phyloP scores from a whole-genome alignment of 2,329 filamentous ascomycete genomes.

The Clonostachys sp. region DNA sequence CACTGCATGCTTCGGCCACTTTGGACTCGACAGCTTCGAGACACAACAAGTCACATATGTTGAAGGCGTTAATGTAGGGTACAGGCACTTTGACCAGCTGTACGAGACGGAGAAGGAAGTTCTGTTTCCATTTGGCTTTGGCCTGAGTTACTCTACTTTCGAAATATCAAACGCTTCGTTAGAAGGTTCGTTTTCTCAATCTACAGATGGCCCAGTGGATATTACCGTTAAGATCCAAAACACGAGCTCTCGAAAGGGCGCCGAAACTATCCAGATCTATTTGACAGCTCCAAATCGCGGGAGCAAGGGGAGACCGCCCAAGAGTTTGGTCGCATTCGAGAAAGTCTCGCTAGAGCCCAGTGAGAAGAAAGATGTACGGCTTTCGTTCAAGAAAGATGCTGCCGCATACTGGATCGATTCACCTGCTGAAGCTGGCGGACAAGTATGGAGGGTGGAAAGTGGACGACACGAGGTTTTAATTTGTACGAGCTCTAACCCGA shows the following conservation, averaged over 20 bases:
- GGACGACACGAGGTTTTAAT: too few relatives aligned
- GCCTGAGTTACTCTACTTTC: conserved; percentile 58
- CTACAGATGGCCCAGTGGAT: conserved; percentile 31
- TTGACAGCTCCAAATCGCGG: conserved; percentile 5
- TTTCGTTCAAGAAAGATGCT: too few relatives aligned
- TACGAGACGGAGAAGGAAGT: conserved; percentile 36
- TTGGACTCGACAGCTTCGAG: conserved; percentile 40
- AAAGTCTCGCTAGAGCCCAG: conserved; percentile 11
- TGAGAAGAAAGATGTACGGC: background rate
- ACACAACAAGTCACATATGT: conserved; percentile 47
- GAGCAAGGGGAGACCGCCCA: conserved; percentile 12
- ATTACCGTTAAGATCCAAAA: conserved; percentile 46
- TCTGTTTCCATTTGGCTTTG: conserved; percentile 62
- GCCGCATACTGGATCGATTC: too few relatives aligned
- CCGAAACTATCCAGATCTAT: conserved; percentile 53
- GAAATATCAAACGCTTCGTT: conserved; percentile 37
- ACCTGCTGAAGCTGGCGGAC: too few relatives aligned
- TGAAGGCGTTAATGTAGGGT: conserved; percentile 64
- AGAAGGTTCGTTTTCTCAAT: too few relatives aligned
- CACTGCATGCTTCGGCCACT: conserved; percentile 4
- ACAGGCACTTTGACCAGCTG: conserved; percentile 59
- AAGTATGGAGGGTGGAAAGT: too few relatives aligned
- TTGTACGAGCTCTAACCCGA: too few relatives aligned
- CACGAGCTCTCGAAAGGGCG: conserved; percentile 48
- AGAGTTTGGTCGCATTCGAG: conserved; percentile 19